phyloP scores from a whole-genome alignment of 169 alveolate genomes.

The Plasmodium adleri region DNA sequence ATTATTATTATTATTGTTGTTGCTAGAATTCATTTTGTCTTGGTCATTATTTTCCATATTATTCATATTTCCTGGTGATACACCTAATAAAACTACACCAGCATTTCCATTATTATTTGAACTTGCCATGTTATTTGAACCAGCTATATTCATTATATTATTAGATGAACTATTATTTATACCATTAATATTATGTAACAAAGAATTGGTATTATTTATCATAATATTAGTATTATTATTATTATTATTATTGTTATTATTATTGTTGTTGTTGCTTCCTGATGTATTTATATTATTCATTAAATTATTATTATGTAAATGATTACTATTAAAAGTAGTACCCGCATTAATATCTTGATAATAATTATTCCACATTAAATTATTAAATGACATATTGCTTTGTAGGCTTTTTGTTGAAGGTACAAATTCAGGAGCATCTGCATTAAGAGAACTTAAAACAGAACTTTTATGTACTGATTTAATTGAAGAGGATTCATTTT shows the following conservation, averaged over 20 bases:
- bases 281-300: slow-evolving; percentile 12
- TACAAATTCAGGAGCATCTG: slow-evolving; percentile 78
- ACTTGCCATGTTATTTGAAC: slow-evolving; percentile 2
- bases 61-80: slow-evolving; percentile 9
- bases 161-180: slow-evolving; percentile 7
- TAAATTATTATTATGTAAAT: slow-evolving; percentile 2
- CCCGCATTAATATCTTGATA: slow-evolving; percentile 34
- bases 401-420: slow-evolving; percentile 62
- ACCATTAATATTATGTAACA: slow-evolving; percentile 12
- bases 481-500: background rate
- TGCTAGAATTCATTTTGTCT: background rate
- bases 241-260: slow-evolving; percentile 6
- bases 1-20: background rate
- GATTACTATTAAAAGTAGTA: background rate
- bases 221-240: background rate
- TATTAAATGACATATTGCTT: slow-evolving; percentile 28
- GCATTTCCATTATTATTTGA: background rate
- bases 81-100: slow-evolving; percentile 2
- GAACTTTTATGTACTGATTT: background rate
- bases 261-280: background rate
- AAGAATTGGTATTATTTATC: slow-evolving; percentile 23
- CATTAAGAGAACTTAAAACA: slow-evolving; percentile 61
- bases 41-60: background rate
- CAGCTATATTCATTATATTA: slow-evolving; percentile 12
- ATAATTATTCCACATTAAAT: slow-evolving; percentile 68